Percentiles rank a stretch among this genome's conserved stretches.
These are phyloP conservation scores for Podaxis sp. DNA, from an alignment of 768 basidiomycete species.

Conservation along the genomic window DNA sequence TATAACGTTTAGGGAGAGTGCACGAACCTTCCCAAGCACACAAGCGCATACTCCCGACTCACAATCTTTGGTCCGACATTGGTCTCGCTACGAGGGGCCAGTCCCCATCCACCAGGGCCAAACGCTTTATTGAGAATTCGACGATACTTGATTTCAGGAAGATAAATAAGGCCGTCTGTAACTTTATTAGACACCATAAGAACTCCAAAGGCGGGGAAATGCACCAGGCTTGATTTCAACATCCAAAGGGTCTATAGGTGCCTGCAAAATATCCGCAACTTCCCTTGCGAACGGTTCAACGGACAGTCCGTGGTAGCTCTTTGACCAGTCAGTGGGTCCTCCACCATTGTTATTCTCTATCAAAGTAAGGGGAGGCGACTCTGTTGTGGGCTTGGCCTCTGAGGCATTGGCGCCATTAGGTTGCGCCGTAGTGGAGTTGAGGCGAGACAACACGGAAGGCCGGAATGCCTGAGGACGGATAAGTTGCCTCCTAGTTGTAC, in stretches of 20 bases:
- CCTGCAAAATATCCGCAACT: conserved; percentile 66
- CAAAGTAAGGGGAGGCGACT: not conserved
- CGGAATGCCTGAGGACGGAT: not conserved
- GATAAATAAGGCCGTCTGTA: conserved; percentile 87
- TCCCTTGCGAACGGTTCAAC: conserved; percentile 76
- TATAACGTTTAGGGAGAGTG: not conserved
- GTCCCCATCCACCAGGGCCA: conserved; percentile 96
- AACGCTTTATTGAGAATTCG: conserved; percentile 91
- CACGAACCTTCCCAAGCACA: conserved; percentile 85
- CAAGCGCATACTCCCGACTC: conserved; percentile 90
- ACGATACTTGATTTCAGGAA: conserved; percentile 97
- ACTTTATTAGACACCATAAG: not conserved
- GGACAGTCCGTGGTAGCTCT: conserved; percentile 81
- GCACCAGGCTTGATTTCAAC: conserved; percentile 93
- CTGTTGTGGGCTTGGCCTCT: not conserved
- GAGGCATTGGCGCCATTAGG: not conserved
- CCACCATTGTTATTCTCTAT: conserved; percentile 19
- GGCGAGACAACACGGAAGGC: not conserved
- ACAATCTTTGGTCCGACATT: conserved; percentile 87
- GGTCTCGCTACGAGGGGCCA: conserved; percentile 91
- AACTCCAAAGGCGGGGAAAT: conserved; percentile 21
- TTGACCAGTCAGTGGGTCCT: conserved; percentile 77
- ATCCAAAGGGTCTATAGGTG: conserved; percentile 74
- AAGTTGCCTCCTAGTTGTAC: not conserved
- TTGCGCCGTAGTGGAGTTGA: not conserved